Percentiles rank a stretch among this genome's conserved stretches.
Evolutionary conservation across 306 rosid species (phyloP).

Genomic region (Corylus avellana): DNA sequence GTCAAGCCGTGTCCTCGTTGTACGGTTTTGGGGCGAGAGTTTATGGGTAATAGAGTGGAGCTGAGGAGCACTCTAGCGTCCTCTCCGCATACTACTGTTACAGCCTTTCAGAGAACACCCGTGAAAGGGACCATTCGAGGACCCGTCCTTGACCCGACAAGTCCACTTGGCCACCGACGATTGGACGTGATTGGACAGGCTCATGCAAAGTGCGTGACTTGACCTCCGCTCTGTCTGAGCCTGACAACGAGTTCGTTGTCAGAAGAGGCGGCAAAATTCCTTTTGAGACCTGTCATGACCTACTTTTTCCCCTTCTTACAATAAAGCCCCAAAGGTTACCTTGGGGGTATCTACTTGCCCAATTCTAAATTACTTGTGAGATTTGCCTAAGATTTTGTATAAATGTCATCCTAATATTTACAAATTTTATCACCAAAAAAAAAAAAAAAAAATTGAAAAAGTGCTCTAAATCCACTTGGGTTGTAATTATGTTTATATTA

Average conservation of each 20-base stretch:
- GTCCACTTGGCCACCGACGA: conserved; percentile 1
- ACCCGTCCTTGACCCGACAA: conserved; percentile 16
- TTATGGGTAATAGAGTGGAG: background rate
- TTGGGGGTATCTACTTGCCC: conserved; percentile 5
- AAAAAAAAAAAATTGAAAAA: too few species aligned
- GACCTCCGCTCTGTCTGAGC: background rate
- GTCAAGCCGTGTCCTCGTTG: background rate
- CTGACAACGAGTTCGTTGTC: background rate
- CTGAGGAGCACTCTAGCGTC: background rate
- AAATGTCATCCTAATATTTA: too few species aligned
- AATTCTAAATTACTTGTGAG: background rate
- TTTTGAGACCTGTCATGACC: conserved; percentile 16
- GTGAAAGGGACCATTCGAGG: conserved; percentile 19
- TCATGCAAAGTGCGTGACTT: conserved; percentile 18
- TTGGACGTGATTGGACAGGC: conserved; percentile 15
- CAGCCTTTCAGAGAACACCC: conserved; percentile 12
- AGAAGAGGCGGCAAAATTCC: conserved; percentile 16
- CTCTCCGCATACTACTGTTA: background rate
- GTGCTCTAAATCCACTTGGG: too few species aligned
- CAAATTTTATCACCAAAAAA: too few species aligned
- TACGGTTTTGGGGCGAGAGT: background rate
- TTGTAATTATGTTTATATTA: too few species aligned
- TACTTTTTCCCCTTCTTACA: background rate
- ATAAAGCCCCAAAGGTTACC: background rate
- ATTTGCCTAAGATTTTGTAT: too few species aligned